These are phyloP conservation scores for Pistacia atlantica DNA, from an alignment of 345 rosid species.

Conservation along the genomic window DNA sequence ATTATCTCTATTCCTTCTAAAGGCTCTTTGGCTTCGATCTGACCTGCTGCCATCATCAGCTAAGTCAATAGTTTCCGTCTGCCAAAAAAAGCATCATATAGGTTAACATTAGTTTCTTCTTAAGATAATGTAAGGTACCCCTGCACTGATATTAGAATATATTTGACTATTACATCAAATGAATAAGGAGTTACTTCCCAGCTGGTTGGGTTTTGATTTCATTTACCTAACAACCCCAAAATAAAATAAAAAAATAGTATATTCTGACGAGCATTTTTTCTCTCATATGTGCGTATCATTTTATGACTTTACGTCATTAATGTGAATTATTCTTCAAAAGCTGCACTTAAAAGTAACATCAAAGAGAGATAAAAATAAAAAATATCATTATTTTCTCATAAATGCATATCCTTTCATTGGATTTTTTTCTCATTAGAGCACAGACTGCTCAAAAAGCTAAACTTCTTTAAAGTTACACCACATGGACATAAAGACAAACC, in stretches of 20 bases:
- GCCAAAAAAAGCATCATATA: conserved; percentile 19
- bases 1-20: conserved; percentile 58
- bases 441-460: not conserved
- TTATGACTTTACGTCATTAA: no score
- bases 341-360: no score
- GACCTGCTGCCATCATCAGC: conserved; percentile 56
- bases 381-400: not conserved
- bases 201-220: not conserved
- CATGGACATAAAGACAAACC: conserved; percentile 42
- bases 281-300: not conserved
- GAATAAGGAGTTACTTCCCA: not conserved
- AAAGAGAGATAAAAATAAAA: no score
- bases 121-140: not conserved
- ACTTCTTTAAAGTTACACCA: not conserved
- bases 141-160: not conserved
- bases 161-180: not conserved
- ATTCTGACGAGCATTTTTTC: not conserved
- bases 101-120: not conserved
- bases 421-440: not conserved
- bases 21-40: conserved; percentile 44
- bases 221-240: not conserved
- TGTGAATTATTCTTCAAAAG: no score
- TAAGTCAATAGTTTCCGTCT: conserved; percentile 91
- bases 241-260: not conserved
- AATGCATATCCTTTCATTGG: not conserved